Percentiles rank a stretch among this genome's conserved stretches.
phyloP scores from a whole-genome alignment of 1,139 yeast genomes.

The Candida anutae region DNA sequence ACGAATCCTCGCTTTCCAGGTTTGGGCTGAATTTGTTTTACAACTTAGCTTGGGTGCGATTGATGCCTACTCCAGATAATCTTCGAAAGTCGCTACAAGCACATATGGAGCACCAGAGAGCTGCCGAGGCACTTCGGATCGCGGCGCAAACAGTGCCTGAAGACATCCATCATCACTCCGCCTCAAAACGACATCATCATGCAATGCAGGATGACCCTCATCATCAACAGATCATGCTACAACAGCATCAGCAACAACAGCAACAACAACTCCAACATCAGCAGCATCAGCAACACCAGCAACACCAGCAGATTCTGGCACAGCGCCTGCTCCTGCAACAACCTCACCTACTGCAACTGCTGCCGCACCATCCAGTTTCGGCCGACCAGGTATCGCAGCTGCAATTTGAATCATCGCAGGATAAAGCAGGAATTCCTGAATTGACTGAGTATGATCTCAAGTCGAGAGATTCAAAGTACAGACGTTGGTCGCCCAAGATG shows the following conservation, averaged over 20 bases:
- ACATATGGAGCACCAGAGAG: conserved; percentile 5
- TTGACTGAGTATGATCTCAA: conserved; percentile 25
- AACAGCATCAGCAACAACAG: conserved; percentile 8
- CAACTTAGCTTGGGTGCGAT: background rate
- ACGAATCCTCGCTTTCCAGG: too few relatives aligned
- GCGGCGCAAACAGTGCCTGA: conserved; percentile 7
- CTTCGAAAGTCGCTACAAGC: conserved; percentile 1
- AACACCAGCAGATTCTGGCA: conserved; percentile 7
- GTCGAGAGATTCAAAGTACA: conserved; percentile 31
- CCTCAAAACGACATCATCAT: conserved; percentile 4
- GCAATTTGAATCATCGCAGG: conserved; percentile 4
- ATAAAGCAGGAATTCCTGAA: conserved; percentile 7
- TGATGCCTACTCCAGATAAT: conserved; percentile 1
- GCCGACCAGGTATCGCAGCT: conserved; percentile 3
- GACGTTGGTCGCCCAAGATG: conserved; percentile 36
- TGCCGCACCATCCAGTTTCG: conserved; percentile 4
- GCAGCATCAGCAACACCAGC: conserved; percentile 6
- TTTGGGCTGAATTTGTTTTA: background rate
- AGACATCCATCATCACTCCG: too few relatives aligned
- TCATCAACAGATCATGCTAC: background rate
- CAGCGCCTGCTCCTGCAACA: conserved; percentile 10
- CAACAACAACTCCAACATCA: conserved; percentile 8
- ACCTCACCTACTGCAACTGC: conserved; percentile 7
- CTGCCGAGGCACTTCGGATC: conserved; percentile 8
- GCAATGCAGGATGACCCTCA: conserved; percentile 1